Evolutionary conservation across 1,139 yeast genomes (phyloP).

Genomic region (Pichia sp.): DNA sequence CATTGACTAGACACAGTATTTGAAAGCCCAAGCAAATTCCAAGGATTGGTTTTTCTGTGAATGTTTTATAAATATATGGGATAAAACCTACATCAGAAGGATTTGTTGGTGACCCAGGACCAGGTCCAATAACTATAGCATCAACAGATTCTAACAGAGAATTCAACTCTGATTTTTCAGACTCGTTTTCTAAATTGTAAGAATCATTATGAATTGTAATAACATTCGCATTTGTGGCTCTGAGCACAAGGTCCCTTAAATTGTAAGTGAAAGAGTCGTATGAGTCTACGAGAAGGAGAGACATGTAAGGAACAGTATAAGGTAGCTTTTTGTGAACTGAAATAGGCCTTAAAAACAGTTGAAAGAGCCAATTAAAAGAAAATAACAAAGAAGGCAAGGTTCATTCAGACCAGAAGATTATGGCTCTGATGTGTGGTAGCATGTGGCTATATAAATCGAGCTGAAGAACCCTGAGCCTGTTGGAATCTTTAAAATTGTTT

Average conservation of each 20-base stretch:
- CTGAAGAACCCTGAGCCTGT: no score
- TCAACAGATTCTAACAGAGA: slow-evolving; percentile 48
- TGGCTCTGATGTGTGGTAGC: no score
- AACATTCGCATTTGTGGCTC: slow-evolving; percentile 50
- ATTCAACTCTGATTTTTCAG: slow-evolving; percentile 30
- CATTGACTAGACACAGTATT: slow-evolving; percentile 60
- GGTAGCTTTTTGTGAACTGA: no score
- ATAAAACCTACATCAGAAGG: slow-evolving; percentile 69
- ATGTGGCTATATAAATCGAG: no score
- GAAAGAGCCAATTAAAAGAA: no score
- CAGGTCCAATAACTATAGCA: slow-evolving; percentile 88
- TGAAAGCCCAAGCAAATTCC: slow-evolving; percentile 97
- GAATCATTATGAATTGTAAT: slow-evolving; percentile 71
- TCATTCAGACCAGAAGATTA: no score
- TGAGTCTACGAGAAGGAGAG: slow-evolving; percentile 75
- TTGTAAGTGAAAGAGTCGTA: slow-evolving; percentile 93
- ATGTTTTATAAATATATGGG: slow-evolving; percentile 42
- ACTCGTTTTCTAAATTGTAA: slow-evolving; percentile 35
- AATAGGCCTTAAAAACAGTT: no score
- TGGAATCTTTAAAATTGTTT: no score
- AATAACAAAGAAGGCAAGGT: no score
- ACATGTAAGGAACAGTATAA: no score
- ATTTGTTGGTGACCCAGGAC: slow-evolving; percentile 83
- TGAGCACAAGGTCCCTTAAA: slow-evolving; percentile 57
- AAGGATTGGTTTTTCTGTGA: slow-evolving; percentile 54